Conservation (phyloP, 1,139 yeast species). For the Blastobotrys apis region DNA sequence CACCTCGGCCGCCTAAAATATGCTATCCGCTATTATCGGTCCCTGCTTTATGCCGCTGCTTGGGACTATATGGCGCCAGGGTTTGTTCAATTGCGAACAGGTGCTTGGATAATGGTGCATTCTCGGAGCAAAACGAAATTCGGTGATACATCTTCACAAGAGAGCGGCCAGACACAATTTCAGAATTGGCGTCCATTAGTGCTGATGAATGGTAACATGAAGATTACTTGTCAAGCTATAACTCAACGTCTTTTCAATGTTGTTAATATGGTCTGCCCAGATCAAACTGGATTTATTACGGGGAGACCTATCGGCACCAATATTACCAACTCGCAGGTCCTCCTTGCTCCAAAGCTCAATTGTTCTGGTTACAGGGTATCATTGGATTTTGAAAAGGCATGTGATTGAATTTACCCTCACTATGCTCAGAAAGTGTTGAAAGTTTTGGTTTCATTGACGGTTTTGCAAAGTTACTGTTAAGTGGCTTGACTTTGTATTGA, state of each 20-base stretch:
- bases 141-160: no score
- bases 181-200: no score
- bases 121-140: no score
- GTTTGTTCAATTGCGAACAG: no score
- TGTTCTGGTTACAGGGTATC: background rate
- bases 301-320: background rate
- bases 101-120: no score
- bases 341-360: background rate
- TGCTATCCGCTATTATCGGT: no score
- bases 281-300: slow-evolving; percentile 11
- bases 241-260: background rate
- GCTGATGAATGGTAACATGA: slow-evolving; percentile 9
- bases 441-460: background rate
- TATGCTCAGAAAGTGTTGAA: background rate
- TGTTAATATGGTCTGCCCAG: background rate
- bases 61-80: no score
- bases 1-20: no score
- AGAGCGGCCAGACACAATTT: no score
- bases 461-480: background rate
- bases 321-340: slow-evolving; percentile 6
- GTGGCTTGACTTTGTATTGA: slow-evolving; percentile 1
- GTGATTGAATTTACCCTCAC: slow-evolving; percentile 1
- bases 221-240: slow-evolving; percentile 5
- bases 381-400: slow-evolving; percentile 8
- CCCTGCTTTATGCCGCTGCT: no score